A percentile compares a stretch with the other conserved stretches of the same genome.
phyloP scores from a whole-genome alignment of 768 basidiomycete genomes.

The Ramaria sp. region DNA sequence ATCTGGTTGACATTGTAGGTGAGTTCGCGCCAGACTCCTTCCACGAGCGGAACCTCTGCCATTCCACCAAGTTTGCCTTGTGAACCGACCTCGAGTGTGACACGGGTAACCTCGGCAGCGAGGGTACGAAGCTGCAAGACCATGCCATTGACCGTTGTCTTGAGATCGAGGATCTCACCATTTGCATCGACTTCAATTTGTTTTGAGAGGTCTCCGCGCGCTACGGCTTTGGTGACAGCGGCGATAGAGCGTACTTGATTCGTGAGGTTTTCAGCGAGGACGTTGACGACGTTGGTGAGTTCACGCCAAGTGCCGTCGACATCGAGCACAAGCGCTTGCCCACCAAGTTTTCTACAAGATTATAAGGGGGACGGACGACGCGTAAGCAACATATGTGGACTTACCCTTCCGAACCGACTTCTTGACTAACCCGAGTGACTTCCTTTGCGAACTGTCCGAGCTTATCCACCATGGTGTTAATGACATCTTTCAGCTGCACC shows the following conservation, averaged over 20 bases:
- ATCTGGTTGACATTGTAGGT: slow-evolving; percentile 74
- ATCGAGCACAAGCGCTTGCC: slow-evolving; percentile 45
- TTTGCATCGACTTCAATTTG: slow-evolving; percentile 87
- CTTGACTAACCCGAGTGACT: slow-evolving; percentile 75
- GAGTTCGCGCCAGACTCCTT: slow-evolving; percentile 85
- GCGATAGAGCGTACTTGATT: slow-evolving; percentile 38
- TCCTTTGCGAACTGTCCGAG: slow-evolving; percentile 86
- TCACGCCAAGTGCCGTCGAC: slow-evolving; percentile 90
- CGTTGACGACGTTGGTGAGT: slow-evolving; percentile 54
- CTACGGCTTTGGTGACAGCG: slow-evolving; percentile 64
- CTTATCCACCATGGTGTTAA: slow-evolving; percentile 61
- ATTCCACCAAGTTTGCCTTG: slow-evolving; percentile 87
- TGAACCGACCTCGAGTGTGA: slow-evolving; percentile 77
- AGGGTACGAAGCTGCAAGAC: slow-evolving; percentile 44
- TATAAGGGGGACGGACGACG: slow-evolving; percentile 19
- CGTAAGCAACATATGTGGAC: slow-evolving; percentile 19
- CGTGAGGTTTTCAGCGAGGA: slow-evolving; percentile 22
- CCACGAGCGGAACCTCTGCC: slow-evolving; percentile 78
- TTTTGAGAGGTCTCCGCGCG: slow-evolving; percentile 77
- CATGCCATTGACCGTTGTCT: slow-evolving; percentile 47
- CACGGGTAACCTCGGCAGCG: slow-evolving; percentile 74
- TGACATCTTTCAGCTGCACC: slow-evolving; percentile 72
- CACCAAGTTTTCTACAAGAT: slow-evolving; percentile 58
- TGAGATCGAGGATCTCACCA: slow-evolving; percentile 84
- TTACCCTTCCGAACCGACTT: slow-evolving; percentile 74